These are phyloP conservation scores for Corrigiola litoralis DNA, from an alignment of 179 eudicot species.

Conservation along the genomic window DNA sequence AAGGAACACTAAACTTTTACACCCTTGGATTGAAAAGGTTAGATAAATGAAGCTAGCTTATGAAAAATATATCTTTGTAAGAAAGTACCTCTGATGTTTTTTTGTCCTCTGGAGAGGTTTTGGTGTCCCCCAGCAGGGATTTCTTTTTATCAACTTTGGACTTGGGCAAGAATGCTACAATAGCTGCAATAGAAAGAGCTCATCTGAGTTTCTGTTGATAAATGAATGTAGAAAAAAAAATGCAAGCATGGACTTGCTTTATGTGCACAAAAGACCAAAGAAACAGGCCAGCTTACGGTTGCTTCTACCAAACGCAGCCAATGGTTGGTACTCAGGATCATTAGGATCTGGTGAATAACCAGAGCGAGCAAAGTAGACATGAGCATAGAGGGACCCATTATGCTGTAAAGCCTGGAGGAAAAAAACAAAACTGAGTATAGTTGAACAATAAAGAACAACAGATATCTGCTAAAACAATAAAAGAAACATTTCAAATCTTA, in stretches of 20 bases:
- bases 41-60: conserved; percentile 6
- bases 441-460: conserved; percentile 2
- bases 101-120: conserved; percentile 39
- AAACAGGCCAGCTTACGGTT: conserved; percentile 47
- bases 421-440: not conserved
- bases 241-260: not conserved
- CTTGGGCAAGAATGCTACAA: conserved; percentile 76
- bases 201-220: not conserved
- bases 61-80: too few relatives aligned
- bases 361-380: conserved; percentile 85
- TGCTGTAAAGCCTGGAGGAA: conserved; percentile 70
- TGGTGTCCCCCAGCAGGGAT: conserved; percentile 63
- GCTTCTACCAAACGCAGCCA: conserved; percentile 82
- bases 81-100: conserved; percentile 50
- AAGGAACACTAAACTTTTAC: too few relatives aligned
- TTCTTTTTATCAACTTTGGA: conserved; percentile 72
- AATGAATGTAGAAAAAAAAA: not conserved
- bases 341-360: conserved; percentile 88
- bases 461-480: not conserved
- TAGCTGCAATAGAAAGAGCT: conserved; percentile 44
- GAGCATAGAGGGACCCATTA: conserved; percentile 88
- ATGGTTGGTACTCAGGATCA: conserved; percentile 85
- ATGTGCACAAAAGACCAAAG: not conserved
- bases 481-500: not conserved
- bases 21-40: too few relatives aligned